Conservation (phyloP, 352 stramenopile genomes). For the Phytophthora brassicae region DNA sequence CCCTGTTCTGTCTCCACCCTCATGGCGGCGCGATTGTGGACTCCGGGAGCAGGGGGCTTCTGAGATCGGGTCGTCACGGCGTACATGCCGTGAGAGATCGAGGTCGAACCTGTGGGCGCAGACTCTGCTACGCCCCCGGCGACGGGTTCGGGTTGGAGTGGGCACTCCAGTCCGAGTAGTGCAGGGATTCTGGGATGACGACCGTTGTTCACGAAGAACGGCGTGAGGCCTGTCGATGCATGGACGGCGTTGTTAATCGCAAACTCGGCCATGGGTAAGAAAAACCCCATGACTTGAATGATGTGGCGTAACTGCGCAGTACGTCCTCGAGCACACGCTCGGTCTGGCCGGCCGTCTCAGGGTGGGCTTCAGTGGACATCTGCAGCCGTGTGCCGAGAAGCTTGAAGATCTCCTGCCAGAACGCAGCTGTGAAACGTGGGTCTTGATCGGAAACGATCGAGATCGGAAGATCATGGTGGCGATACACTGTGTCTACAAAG, state of each 20-base stretch:
- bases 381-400: slow-evolving; percentile 8
- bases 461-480: slow-evolving; percentile 18
- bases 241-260: slow-evolving; percentile 27
- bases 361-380: slow-evolving; percentile 26
- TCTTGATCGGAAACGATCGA: no score
- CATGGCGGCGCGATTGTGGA: not conserved
- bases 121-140: not conserved
- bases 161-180: no score
- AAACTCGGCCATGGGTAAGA: slow-evolving; percentile 24
- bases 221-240: slow-evolving; percentile 8
- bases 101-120: not conserved
- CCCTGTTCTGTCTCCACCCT: not conserved
- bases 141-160: not conserved
- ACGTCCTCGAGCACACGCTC: slow-evolving; percentile 27
- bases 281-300: slow-evolving; percentile 12
- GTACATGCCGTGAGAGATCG: not conserved
- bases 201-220: not conserved
- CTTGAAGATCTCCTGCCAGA: slow-evolving; percentile 14
- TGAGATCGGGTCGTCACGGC: not conserved
- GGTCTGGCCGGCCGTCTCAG: slow-evolving; percentile 28
- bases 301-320: slow-evolving; percentile 12
- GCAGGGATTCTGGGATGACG: not conserved
- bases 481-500: no score
- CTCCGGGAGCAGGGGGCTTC: not conserved
- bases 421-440: slow-evolving; percentile 7